A percentile compares a stretch with the other conserved stretches of the same genome.
Evolutionary conservation across 164 flowering plant genomes (phyloP).

Genomic region (Hamamelis virginiana): DNA sequence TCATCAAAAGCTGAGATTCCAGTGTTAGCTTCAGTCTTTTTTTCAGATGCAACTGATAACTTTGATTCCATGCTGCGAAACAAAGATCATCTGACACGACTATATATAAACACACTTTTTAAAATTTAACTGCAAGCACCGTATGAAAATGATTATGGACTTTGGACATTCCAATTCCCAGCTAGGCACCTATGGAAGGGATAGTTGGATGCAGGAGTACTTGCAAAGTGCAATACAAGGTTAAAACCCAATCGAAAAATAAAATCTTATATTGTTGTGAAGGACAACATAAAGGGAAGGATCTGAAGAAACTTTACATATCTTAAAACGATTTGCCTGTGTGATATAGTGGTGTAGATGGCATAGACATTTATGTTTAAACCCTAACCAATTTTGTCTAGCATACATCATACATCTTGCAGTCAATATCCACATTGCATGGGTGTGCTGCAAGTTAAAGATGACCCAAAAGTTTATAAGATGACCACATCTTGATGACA

Average conservation of each 20-base stretch:
- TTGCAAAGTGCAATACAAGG: background rate
- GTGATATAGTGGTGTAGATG: background rate
- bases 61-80: background rate
- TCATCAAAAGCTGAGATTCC: background rate
- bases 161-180: background rate
- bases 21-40: background rate
- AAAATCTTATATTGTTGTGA: background rate
- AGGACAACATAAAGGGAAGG: background rate
- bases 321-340: background rate
- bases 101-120: background rate
- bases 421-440: background rate
- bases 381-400: background rate
- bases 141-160: background rate
- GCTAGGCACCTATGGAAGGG: background rate
- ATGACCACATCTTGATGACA: background rate
- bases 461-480: background rate
- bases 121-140: background rate
- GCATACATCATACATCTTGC: background rate
- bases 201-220: background rate
- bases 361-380: background rate
- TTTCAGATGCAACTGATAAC: background rate
- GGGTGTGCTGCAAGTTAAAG: background rate
- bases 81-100: background rate
- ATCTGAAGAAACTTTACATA: background rate
- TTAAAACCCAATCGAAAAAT: background rate